Base-by-base conservation (phyloP, 2,329 filamentous ascomycete species). In the Sporothrix protearum region DNA sequence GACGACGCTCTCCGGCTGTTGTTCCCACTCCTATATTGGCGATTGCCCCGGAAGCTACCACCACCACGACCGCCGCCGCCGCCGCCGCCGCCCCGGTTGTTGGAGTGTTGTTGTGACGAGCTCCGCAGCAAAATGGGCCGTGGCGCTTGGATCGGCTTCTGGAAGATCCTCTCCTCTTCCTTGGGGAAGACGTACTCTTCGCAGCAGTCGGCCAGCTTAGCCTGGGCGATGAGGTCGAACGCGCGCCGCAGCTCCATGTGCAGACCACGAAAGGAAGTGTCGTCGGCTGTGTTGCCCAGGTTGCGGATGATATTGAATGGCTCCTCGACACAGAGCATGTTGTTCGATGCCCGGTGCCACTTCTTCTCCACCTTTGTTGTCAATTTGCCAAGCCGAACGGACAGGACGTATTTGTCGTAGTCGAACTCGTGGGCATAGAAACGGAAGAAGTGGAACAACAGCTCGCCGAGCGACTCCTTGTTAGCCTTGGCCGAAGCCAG, bases 371-470 rank as follows among this genome's bases (percentile, higher is more conserved):
- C 86, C 79, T 97, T 95, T 9, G 90, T 89, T 71, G 97, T 82
- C 71, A 94, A 82, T 76, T 87, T 91, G 12, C 95, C 96, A 76
- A 92, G 87, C 28, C 94, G 89, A 67, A 99, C 91, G 0, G 96
- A 98, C 51, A 98, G 84, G 10, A 93, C 94, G 74, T 89, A 85
- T 73, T 91, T 92, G 76, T 94, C 91, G 78, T 96, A 98, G 78
- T 98, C 91, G 73, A 98, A 89, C 79, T 97, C 94, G 80, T 97
- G 91, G 1, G 92, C 95, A 78, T 97, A 99, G 77, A 95, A 94
- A 59, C 93, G 90, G 81, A 98, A 99, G 81, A 99, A 99, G 55
- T 94, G 88, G 77, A 98, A 99, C 1, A 99, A 83, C n/a, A 99
- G 85, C 73, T 94, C 88, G 3, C 94, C 95, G 36, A 96, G 80